Base-by-base conservation (phyloP, 495 filamentous ascomycete species). In the Tuber borchii region DNA sequence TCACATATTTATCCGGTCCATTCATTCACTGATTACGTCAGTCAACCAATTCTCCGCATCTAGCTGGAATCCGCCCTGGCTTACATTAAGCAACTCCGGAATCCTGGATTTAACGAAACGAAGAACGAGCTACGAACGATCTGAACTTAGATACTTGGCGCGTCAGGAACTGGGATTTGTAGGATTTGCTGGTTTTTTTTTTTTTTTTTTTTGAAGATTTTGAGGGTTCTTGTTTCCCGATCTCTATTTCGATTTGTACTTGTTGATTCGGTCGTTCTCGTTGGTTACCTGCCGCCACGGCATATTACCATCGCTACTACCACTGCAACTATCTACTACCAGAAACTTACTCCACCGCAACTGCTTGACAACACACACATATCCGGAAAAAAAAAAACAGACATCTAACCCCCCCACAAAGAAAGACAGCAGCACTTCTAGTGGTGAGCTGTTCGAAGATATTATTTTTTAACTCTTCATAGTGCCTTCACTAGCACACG, bases 401-500 rank as follows among this genome's bases (percentile, higher is more conserved):
- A 72, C 65, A 71, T 48, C 43, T 46, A 78, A 61, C n/a, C 65
- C 69, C 73, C 56, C 56, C 51, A 72, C 48, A 45, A 70, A 65
- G 56, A 65, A 31, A 17, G 43, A 76, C 76, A 45, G 74, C 43
- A 70, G 34, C 76, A 78, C 73, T 73, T 79, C 45, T 68, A 31
- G 70, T 70, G 51, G 76, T 79, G 72, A 77, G 73, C 68, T 79
- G 77, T 75, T 75, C 75, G 75, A 71, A 61, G 34, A 75, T 51
- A 70, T 75, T 40, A 75, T 71, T 71, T 69, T 65, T 69, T 45
- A 71, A 79, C 70, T 75, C 78, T 73, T 81, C 81, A 83, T 78
- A 14, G 80, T 83, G 81, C 81, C 81, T 83, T 81, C 81, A 83
- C 72, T 83, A 83, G 76, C 80, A 22, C 72, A 83, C 51, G 61